Base-by-base conservation (phyloP, 176 grass and related monocot genomes). In the Pontederia paniculata region DNA sequence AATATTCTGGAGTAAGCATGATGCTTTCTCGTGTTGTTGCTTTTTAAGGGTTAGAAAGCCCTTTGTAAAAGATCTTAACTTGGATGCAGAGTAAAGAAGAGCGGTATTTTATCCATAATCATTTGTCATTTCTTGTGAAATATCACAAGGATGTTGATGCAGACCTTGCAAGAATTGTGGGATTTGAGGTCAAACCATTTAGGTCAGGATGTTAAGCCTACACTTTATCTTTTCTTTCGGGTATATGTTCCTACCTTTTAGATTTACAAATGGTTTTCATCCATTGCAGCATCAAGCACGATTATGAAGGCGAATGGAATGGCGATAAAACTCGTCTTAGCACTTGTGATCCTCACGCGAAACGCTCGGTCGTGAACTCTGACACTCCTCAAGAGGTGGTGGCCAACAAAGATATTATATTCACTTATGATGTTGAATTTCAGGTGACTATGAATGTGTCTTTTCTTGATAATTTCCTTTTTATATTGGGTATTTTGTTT, bases 161-260 rank as follows among this genome's bases (percentile, higher is more conserved):
- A 11, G 60, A 63, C 44, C 60, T 63, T 48, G 60, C 60, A 63
- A 63, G 60, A 10, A 63, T 63, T 48, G 60, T 63, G 11, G 60
- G 60, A 48, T 63, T 63, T 63, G 60, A 63, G 60, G 60, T 63
- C 60, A 23, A 45, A 48, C 60, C 60, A 63, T 63, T 63, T 45
- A 63, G 60, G 60, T 63, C 22, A 23, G 19, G 4, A 20, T 15
- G 45, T 10, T 48, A 6, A 37, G 28, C 28, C 44, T 48, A 48
- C 17, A 45, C 3, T 8, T 13, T 16, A 44, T 58, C 57, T 44
- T 17, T 44, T 59, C 21, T 42, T 63, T 5, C 47, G 12, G 11
- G 10, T 1, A 12, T 56, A 28, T 12, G 52, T 11, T 56, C 14
- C 8, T 13, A 50, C 48, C 12, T 8, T 50, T 13, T 23, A 15